These are phyloP conservation scores for Solanum bulbocastanum DNA, from an alignment of 257 asterid genomes.

Conservation along the genomic window DNA sequence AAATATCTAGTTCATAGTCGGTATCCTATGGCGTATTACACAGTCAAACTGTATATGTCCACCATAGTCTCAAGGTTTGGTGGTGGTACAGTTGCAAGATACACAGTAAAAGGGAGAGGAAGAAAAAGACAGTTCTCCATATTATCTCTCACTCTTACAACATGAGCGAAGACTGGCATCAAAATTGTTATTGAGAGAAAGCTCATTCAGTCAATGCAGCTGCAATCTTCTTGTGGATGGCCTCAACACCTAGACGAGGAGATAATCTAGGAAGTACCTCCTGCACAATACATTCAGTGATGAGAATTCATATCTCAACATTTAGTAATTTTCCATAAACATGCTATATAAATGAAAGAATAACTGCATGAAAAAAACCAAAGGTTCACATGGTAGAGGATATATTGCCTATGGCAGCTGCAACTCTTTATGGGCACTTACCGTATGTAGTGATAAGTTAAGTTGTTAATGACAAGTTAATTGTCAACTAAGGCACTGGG, in stretches of 20 bases:
- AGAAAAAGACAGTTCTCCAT: not conserved
- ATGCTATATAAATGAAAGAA: not conserved
- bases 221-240: conserved; percentile 66
- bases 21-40: not conserved
- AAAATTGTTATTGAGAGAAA: not conserved
- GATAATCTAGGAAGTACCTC: conserved; percentile 80
- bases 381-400: not conserved
- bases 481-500: not conserved
- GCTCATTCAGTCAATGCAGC: conserved; percentile 36
- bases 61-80: not conserved
- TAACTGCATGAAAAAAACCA: not conserved
- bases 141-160: not conserved
- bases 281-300: conserved; percentile 15
- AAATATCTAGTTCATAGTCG: not conserved
- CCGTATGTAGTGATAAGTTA: not conserved
- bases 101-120: not conserved
- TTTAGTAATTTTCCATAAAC: not conserved
- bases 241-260: conserved; percentile 80
- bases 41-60: not conserved
- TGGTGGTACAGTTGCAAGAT: not conserved
- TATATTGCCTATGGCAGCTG: not conserved
- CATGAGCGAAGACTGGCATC: not conserved
- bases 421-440: not conserved
- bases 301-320: not conserved
- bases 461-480: not conserved